phyloP scores from a whole-genome alignment of 2,329 filamentous ascomycete genomes.

The Xenosphaeropsis pyriputrescens region DNA sequence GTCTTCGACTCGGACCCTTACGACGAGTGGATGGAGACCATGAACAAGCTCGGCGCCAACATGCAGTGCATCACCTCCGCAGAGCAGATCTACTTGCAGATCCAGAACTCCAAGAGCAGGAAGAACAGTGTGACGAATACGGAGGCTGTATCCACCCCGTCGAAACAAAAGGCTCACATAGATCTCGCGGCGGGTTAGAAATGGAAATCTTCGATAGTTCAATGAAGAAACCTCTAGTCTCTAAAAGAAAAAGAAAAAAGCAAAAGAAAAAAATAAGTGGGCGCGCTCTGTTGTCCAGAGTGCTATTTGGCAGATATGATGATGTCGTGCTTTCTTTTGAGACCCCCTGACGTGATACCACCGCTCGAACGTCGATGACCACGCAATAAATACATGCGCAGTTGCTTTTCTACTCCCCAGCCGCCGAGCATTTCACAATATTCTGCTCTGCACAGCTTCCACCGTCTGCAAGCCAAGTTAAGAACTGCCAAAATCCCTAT shows the following conservation, averaged over 20 bases:
- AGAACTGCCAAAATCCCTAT: constrained; percentile 1
- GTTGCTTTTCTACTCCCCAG: background rate
- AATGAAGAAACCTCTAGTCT: constrained; percentile 2
- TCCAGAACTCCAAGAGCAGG: background rate
- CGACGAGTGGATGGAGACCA: constrained; percentile 91
- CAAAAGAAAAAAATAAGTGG: background rate
- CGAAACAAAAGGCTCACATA: constrained; percentile 7
- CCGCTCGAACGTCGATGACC: background rate
- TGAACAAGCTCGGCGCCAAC: constrained; percentile 89
- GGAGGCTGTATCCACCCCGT: background rate
- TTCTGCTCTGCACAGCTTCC: constrained; percentile 22
- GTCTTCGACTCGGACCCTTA: constrained; percentile 86
- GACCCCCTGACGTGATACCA: background rate
- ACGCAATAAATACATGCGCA: no score
- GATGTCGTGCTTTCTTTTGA: background rate
- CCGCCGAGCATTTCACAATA: constrained; percentile 33
- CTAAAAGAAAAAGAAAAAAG: background rate
- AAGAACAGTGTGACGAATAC: no score
- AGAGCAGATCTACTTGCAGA: constrained; percentile 37
- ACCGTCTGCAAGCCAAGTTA: constrained; percentile 4
- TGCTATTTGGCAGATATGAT: background rate
- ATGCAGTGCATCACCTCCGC: constrained; percentile 78
- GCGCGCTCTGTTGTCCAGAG: no score
- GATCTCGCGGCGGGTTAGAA: constrained; percentile 8
- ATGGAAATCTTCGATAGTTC: background rate